phyloP scores from a whole-genome alignment of 192 early-diverging fungal genomes.

The Backusella parvicylindrica region DNA sequence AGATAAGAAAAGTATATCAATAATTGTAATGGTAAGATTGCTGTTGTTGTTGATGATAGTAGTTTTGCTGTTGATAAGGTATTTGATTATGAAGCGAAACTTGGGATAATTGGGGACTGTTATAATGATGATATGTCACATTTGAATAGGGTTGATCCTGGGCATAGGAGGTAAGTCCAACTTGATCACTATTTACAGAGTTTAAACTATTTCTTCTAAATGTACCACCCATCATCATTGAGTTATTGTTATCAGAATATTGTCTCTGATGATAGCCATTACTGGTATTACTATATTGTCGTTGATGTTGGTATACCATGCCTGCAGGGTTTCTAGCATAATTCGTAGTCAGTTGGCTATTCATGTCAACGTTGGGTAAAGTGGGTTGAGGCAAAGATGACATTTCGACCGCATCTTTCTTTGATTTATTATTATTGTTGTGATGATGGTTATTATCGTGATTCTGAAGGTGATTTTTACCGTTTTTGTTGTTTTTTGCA shows the following conservation, averaged over 20 bases:
- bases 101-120: neutral
- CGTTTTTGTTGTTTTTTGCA: neutral
- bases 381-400: conserved; percentile 11
- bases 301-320: neutral
- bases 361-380: conserved; percentile 12
- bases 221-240: neutral
- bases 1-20: neutral
- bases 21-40: neutral
- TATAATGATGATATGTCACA: neutral
- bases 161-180: neutral
- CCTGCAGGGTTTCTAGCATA: neutral
- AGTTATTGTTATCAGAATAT: neutral
- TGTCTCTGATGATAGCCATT: neutral
- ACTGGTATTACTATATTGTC: neutral
- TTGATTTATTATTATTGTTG: neutral
- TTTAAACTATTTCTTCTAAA: conserved; percentile 16
- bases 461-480: neutral
- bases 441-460: neutral
- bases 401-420: conserved; percentile 11
- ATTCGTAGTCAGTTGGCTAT: neutral
- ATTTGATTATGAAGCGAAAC: neutral
- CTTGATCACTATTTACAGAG: conserved; percentile 18
- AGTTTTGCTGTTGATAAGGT: neutral
- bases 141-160: conserved; percentile 10
- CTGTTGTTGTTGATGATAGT: neutral